Evolutionary conservation across 2,329 filamentous ascomycete species (phyloP).

Genomic region (Fusarium mexicanum): DNA sequence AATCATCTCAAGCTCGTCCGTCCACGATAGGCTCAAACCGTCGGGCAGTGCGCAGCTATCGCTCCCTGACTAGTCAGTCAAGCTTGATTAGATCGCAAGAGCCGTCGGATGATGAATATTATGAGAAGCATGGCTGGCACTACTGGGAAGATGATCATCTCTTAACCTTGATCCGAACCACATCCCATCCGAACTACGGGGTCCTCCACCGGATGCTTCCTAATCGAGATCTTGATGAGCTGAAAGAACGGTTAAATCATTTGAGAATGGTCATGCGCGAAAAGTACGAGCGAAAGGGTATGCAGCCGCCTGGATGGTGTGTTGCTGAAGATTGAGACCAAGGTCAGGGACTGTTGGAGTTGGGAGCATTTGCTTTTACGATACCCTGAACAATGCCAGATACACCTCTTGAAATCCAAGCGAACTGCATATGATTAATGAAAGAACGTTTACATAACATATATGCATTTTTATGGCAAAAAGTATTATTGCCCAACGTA

Average conservation of each 20-base stretch:
- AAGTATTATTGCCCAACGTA: neutral
- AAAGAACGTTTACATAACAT: neutral
- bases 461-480: neutral
- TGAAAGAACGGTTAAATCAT: slow-evolving; percentile 32
- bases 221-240: slow-evolving; percentile 24
- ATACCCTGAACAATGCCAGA: slow-evolving; percentile 25
- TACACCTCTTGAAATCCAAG: neutral
- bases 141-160: slow-evolving; percentile 43
- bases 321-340: slow-evolving; percentile 20
- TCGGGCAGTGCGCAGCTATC: neutral
- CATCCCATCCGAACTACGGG: slow-evolving; percentile 13
- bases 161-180: slow-evolving; percentile 36
- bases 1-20: neutral
- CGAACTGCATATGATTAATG: neutral
- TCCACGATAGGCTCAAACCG: neutral
- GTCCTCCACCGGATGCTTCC: slow-evolving; percentile 27
- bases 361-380: slow-evolving; percentile 21
- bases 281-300: slow-evolving; percentile 29
- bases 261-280: slow-evolving; percentile 32
- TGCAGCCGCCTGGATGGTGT: slow-evolving; percentile 42
- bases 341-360: slow-evolving; percentile 5
- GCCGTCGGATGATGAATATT: slow-evolving; percentile 23
- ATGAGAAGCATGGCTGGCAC: slow-evolving; percentile 39
- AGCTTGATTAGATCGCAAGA: neutral
- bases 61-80: neutral